phyloP scores from a whole-genome alignment of 148 eudicot genomes.

The Cornus kousa region DNA sequence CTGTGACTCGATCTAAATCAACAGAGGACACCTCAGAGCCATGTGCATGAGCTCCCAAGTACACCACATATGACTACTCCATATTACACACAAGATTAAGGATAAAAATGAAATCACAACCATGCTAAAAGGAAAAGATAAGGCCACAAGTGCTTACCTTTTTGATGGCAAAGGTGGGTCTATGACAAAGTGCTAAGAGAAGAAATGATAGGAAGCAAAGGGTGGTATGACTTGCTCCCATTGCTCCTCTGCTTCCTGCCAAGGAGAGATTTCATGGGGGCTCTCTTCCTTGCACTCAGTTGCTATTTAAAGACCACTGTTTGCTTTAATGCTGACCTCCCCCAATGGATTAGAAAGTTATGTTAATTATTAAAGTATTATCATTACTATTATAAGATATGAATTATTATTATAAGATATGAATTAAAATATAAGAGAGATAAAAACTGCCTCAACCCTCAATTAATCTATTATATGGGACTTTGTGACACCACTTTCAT shows the following conservation, averaged over 20 bases:
- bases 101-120: not conserved
- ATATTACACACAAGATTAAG: not conserved
- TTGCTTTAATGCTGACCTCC: not conserved
- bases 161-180: conserved; percentile 50
- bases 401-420: not conserved
- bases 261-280: not conserved
- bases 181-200: conserved; percentile 28
- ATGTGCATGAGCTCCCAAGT: conserved; percentile 75
- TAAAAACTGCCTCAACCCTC: not conserved
- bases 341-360: not conserved
- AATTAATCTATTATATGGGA: not conserved
- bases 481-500: not conserved
- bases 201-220: conserved; percentile 23
- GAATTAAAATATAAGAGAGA: not conserved
- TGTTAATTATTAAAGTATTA: not conserved
- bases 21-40: conserved; percentile 28
- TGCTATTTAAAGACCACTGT: conserved; percentile 16
- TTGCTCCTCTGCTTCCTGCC: not conserved
- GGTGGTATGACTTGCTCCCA: conserved; percentile 16
- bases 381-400: not conserved
- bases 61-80: conserved; percentile 66
- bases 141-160: conserved; percentile 38
- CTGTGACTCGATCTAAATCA: conserved; percentile 43
- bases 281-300: not conserved
- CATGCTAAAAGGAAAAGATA: not conserved